These are phyloP conservation scores for Tremellales sp. DNA, from an alignment of 1,284 basidiomycete species.

Conservation along the genomic window DNA sequence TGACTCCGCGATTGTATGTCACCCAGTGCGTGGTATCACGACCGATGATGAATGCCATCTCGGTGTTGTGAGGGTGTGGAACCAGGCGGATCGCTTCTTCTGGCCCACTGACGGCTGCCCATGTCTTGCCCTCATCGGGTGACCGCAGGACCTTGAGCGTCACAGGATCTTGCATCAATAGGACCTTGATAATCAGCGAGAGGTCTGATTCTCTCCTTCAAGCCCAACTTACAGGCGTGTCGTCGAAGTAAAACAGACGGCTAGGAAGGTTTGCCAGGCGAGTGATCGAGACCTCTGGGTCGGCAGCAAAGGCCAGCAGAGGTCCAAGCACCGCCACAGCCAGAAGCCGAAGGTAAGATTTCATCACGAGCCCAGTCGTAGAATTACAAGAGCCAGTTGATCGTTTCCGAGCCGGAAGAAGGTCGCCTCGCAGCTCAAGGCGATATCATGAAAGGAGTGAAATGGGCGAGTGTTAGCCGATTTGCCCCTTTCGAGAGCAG, in stretches of 20 bases:
- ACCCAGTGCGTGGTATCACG: conserved; percentile 69
- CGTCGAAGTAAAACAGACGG: conserved; percentile 88
- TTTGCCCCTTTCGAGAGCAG: too few relatives aligned
- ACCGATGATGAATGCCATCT: conserved; percentile 79
- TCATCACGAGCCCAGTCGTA: too few relatives aligned
- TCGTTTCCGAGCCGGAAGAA: too few relatives aligned
- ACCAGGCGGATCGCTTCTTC: conserved; percentile 70
- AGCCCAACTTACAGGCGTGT: conserved; percentile 62
- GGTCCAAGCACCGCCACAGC: not conserved
- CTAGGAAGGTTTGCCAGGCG: conserved; percentile 66
- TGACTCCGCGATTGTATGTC: conserved; percentile 75
- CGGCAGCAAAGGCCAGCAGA: not conserved
- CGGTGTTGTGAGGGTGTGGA: conserved; percentile 79
- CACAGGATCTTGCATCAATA: conserved; percentile 74
- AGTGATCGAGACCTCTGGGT: conserved; percentile 48
- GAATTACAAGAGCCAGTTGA: too few relatives aligned
- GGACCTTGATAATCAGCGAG: conserved; percentile 53
- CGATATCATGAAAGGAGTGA: too few relatives aligned
- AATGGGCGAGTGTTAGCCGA: too few relatives aligned
- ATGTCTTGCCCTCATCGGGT: conserved; percentile 82
- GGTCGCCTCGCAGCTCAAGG: too few relatives aligned
- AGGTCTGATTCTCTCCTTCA: not conserved
- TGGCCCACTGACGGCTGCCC: conserved; percentile 63
- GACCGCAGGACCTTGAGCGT: conserved; percentile 71
- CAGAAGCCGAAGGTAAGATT: too few relatives aligned